Evolutionary conservation across 768 basidiomycete genomes (phyloP), one percentile per base, ranked within the genome.

Genomic region (Leucocoprinus sp.): DNA sequence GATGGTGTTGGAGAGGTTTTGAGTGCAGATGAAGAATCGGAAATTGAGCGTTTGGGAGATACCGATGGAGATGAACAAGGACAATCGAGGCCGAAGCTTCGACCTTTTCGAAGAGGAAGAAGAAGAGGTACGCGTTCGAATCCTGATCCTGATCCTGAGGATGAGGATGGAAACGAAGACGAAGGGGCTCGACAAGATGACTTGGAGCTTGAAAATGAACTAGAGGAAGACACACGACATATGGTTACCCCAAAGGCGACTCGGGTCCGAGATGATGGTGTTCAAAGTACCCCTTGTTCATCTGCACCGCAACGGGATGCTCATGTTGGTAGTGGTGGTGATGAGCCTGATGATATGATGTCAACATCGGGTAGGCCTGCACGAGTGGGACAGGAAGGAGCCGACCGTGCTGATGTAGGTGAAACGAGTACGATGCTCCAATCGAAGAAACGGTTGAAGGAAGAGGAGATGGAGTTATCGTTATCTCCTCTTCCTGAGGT

Each of bases 11-110:
- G 53, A 11, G 61, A 55, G 14, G 63, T 64, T 1, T 69, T 64
- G 31, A 70, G 68, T 37, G 73, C 73, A 38, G 74, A 69, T 47
- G 67, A 68, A 40, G 68, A 58, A 23, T 48, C 39, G 9, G 70
- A 67, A 29, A 64, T 55, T 24, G 68, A 68, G 52, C 55, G 52
- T 18, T 52, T 53, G n/a, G 59, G 53, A 26, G 60, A 60, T 31
- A 60, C 60, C 28, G 53, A 58, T 17, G 56, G 54, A 4, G 31
- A 31, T 31, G 53, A 56, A 27, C 44, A n/a, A n/a, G n/a, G n/a
- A n/a, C n/a, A n/a, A n/a, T n/a, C 63, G 4, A 59, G 57, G 22
- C 65, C 64, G 3, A 61, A 56, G 50, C 66, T 67, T n/a, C 52
- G 57, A 24, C 57, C 64, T 21, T 48, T 57, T 5, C 62, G 57